Conservation (phyloP, 78 protist species). For the Chrysochromulina tobinii region DNA sequence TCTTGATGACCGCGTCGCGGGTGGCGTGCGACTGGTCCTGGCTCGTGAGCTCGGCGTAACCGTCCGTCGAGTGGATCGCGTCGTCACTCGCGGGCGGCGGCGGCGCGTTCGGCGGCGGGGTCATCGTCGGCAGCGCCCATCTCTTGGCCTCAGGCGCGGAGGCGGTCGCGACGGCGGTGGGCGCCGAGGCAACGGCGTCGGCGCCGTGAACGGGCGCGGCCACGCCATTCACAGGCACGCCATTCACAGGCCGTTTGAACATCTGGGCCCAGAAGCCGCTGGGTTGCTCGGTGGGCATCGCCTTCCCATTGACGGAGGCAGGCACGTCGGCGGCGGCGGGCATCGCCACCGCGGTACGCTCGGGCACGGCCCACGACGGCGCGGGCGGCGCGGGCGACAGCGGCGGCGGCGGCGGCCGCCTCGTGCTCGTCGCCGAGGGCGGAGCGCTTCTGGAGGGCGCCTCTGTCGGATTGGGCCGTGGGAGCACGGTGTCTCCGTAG, state of each 20-base stretch:
- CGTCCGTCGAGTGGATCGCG: neutral
- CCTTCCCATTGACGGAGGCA: no score
- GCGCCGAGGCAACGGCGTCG: neutral
- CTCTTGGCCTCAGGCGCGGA: neutral
- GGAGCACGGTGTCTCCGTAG: neutral
- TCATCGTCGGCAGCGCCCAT: neutral
- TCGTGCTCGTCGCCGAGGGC: no score
- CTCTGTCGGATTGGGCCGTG: neutral
- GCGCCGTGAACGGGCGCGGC: neutral
- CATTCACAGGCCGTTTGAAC: no score
- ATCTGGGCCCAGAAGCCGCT: no score
- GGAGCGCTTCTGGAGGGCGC: neutral
- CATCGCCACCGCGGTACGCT: no score
- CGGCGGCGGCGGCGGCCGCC: no score
- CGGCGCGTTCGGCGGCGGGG: neutral
- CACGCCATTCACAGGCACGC: neutral
- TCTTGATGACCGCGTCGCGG: no score
- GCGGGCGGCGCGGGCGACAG: no score
- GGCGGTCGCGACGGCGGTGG: neutral
- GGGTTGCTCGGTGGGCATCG: no score
- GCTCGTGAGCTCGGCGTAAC: neutral
- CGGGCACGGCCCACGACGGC: no score
- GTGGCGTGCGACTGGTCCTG: no score
- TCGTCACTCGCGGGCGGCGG: neutral
- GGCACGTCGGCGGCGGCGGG: no score